phyloP scores from a whole-genome alignment of 768 basidiomycete species.

The Leccinum olivaceopallidum region DNA sequence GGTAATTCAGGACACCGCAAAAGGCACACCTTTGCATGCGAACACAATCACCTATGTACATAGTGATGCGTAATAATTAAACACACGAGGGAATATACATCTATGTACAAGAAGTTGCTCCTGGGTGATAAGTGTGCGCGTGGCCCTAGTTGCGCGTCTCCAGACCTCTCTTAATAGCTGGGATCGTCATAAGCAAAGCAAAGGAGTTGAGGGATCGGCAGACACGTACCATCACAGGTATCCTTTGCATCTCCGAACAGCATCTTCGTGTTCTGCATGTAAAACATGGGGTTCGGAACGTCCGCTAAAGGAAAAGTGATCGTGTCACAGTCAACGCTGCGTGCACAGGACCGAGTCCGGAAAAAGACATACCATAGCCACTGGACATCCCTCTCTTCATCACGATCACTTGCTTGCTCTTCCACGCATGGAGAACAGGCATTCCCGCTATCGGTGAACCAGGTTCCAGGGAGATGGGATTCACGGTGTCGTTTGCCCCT shows the following conservation, averaged over 20 bases:
- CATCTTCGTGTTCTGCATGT: constrained; percentile 89
- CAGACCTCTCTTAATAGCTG: constrained; percentile 63
- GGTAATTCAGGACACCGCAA: constrained; percentile 11
- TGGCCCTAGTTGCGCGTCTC: constrained; percentile 34
- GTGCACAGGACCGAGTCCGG: background rate
- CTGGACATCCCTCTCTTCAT: constrained; percentile 92
- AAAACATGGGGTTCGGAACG: constrained; percentile 94
- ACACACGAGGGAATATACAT: constrained; percentile 25
- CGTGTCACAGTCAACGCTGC: background rate
- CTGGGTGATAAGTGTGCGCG: background rate
- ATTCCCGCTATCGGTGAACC: constrained; percentile 90
- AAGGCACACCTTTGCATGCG: background rate
- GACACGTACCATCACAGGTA: constrained; percentile 73
- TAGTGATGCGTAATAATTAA: constrained; percentile 3
- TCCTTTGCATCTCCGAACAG: constrained; percentile 91
- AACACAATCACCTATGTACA: background rate
- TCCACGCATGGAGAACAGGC: constrained; percentile 92
- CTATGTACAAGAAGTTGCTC: constrained; percentile 8
- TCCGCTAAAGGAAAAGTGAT: constrained; percentile 52
- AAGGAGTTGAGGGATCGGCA: background rate
- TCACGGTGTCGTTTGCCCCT: constrained; percentile 91
- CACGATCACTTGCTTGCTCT: constrained; percentile 88
- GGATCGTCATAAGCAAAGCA: background rate
- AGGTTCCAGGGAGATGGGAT: constrained; percentile 84
- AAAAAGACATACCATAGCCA: constrained; percentile 64